Percentiles rank a stretch among this genome's conserved stretches.
Conservation (phyloP, 2,329 filamentous ascomycete species). For the Cladosporium sp. region DNA sequence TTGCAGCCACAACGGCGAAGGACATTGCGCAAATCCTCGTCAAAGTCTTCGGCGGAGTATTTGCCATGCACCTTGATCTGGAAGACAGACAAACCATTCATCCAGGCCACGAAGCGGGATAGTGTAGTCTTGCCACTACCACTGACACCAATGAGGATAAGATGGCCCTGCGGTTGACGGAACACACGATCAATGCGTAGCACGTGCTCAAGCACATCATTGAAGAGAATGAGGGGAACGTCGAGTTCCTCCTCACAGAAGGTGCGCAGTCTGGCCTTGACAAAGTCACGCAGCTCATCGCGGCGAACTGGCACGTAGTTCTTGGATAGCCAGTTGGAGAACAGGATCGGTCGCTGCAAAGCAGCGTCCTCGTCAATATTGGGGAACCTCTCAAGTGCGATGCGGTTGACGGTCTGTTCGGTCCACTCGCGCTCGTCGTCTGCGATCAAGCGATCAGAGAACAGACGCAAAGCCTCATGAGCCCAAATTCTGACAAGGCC, state of each 20-base stretch:
- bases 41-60: constrained; percentile 97
- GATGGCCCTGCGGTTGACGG: constrained; percentile 93
- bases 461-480: constrained; percentile 90
- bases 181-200: constrained; percentile 98
- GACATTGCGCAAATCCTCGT: constrained; percentile 92
- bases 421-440: constrained; percentile 97
- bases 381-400: constrained; percentile 88
- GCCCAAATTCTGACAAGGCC: constrained; percentile 96
- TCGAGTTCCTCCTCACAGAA: constrained; percentile 99
- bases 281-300: constrained; percentile 91
- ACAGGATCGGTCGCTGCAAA: constrained; percentile 87
- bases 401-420: constrained; percentile 76
- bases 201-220: constrained; percentile 97
- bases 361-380: constrained; percentile 89
- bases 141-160: constrained; percentile 97
- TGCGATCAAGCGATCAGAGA: constrained; percentile 92
- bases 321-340: constrained; percentile 99
- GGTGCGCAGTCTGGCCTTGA: constrained; percentile 92
- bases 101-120: constrained; percentile 98
- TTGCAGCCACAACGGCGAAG: constrained; percentile 92
- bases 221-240: constrained; percentile 97
- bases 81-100: constrained; percentile 98
- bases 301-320: constrained; percentile 96
- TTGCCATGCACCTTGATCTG: constrained; percentile 99
- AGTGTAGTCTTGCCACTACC: constrained; percentile 98